Evolutionary conservation across 106 monocot species (phyloP).

Genomic region (Phalaenopsis aphrodite): DNA sequence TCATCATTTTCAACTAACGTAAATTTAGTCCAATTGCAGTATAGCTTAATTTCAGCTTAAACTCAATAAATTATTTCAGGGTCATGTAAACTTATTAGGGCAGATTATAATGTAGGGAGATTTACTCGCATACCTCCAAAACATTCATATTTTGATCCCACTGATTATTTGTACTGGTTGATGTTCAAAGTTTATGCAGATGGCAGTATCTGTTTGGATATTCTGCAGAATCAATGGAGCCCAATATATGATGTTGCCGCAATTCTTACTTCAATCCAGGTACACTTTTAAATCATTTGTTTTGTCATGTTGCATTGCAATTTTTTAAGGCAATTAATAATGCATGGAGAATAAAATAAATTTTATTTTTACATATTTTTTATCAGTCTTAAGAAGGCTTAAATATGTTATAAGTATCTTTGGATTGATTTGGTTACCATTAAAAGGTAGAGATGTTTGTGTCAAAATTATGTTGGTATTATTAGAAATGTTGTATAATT

Average conservation of each 20-base stretch:
- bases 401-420: background rate
- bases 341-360: no score
- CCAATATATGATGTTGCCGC: slow-evolving; percentile 15
- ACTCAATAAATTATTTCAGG: no score
- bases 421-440: background rate
- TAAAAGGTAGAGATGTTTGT: background rate
- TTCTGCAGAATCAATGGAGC: slow-evolving; percentile 15
- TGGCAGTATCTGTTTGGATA: slow-evolving; percentile 17
- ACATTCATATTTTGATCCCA: background rate
- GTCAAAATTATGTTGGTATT: background rate
- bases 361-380: no score
- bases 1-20: no score
- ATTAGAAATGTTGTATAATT: background rate
- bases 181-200: slow-evolving; percentile 12
- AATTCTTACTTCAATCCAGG: slow-evolving; percentile 15
- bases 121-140: no score
- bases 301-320: background rate
- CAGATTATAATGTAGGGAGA: no score
- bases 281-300: background rate
- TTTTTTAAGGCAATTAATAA: background rate
- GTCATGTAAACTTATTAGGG: no score
- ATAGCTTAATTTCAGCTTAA: no score
- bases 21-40: no score
- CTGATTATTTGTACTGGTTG: background rate
- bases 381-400: no score